These are phyloP conservation scores for Helianthus tuberosus DNA, from an alignment of 129 eudicot species.

Conservation along the genomic window DNA sequence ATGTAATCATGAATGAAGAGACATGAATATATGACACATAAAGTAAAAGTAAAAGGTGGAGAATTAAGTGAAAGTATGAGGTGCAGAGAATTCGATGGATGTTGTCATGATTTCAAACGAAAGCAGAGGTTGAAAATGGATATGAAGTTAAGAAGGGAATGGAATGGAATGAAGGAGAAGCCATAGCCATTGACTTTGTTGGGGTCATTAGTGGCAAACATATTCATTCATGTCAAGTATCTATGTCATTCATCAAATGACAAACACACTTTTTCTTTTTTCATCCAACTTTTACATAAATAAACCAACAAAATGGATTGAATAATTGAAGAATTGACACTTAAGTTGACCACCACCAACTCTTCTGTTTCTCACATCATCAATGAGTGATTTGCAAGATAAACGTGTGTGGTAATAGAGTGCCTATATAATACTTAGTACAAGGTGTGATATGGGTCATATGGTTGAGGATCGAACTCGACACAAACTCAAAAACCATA, in stretches of 20 bases:
- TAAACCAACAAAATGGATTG: slow-evolving; percentile 10
- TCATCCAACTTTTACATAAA: slow-evolving; percentile 8
- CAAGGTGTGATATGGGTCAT: too few species aligned
- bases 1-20: background rate
- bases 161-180: slow-evolving; percentile 18
- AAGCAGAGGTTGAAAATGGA: slow-evolving; percentile 38
- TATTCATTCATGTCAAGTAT: slow-evolving; percentile 27
- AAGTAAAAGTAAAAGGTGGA: slow-evolving; percentile 15
- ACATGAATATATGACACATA: background rate
- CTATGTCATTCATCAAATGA: slow-evolving; percentile 27
- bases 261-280: slow-evolving; percentile 16
- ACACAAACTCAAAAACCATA: too few species aligned
- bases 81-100: slow-evolving; percentile 18
- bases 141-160: slow-evolving; percentile 1
- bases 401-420: background rate
- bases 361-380: background rate
- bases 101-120: slow-evolving; percentile 27
- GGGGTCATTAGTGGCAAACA: slow-evolving; percentile 35
- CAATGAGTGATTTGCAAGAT: background rate
- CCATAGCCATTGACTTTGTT: slow-evolving; percentile 24
- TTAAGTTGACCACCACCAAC: slow-evolving; percentile 38
- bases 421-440: background rate
- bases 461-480: too few species aligned
- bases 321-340: slow-evolving; percentile 40
- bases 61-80: slow-evolving; percentile 15